phyloP scores from a whole-genome alignment of 345 rosid species.

The Aquilaria sinensis region DNA sequence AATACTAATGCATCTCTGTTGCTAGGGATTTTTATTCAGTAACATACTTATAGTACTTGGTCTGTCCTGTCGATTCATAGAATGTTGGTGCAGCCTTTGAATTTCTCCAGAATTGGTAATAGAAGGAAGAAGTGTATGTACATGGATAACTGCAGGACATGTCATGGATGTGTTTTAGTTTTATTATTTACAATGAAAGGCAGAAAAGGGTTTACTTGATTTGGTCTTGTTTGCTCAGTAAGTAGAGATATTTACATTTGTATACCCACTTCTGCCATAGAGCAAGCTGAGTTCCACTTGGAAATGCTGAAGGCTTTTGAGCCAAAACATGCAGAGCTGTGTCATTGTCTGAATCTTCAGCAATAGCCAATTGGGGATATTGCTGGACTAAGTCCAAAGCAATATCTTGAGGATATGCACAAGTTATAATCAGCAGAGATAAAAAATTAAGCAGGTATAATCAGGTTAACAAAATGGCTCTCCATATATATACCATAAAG shows the following conservation, averaged over 20 bases:
- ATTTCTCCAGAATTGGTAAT: slow-evolving; percentile 5
- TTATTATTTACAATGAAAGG: background rate
- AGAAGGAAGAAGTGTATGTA: background rate
- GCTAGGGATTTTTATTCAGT: background rate
- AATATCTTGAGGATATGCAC: slow-evolving; percentile 27
- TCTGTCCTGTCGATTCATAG: slow-evolving; percentile 4
- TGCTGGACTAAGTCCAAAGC: slow-evolving; percentile 55
- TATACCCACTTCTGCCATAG: slow-evolving; percentile 57
- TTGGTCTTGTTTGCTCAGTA: background rate
- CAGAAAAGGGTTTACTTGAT: background rate
- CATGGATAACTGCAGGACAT: slow-evolving; percentile 10
- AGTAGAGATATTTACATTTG: slow-evolving; percentile 25
- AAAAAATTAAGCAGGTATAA: background rate
- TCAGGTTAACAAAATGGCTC: too few relatives aligned
- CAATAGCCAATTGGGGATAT: slow-evolving; percentile 36
- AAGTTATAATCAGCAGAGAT: background rate
- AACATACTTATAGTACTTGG: slow-evolving; percentile 1
- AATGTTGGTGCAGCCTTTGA: slow-evolving; percentile 7
- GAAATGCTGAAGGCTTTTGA: slow-evolving; percentile 57
- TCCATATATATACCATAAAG: slow-evolving; percentile 36
- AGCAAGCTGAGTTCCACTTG: slow-evolving; percentile 45
- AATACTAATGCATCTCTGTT: background rate
- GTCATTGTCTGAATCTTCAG: slow-evolving; percentile 49
- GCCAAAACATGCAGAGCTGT: slow-evolving; percentile 56
- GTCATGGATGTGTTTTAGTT: background rate